Conservation (phyloP, 139 green algal species). For the Spirogloea muscicola region DNA sequence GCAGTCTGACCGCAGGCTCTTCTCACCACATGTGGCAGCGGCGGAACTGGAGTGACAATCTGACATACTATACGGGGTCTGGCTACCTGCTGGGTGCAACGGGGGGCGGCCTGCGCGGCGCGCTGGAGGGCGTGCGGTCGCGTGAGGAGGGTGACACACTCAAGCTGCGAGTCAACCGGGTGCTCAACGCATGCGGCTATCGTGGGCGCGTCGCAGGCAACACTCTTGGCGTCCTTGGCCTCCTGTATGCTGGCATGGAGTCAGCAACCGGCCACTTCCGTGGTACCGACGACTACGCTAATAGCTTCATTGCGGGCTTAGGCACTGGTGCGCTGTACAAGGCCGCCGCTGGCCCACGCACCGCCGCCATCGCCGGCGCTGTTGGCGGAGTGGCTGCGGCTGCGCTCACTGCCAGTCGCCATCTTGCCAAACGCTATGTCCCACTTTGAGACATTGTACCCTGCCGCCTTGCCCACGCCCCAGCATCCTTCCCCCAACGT, state of each 20-base stretch:
- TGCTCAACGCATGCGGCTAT: slow-evolving; percentile 42
- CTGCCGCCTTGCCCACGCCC: too few species aligned
- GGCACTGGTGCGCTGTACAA: slow-evolving; percentile 48
- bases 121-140: slow-evolving; percentile 31
- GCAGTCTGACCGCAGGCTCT: too few species aligned
- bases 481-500: too few species aligned
- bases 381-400: slow-evolving; percentile 44
- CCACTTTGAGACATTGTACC: too few species aligned
- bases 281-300: slow-evolving; percentile 33
- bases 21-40: too few species aligned
- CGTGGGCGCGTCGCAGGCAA: slow-evolving; percentile 34
- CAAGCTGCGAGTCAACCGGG: slow-evolving; percentile 45
- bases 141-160: slow-evolving; percentile 38
- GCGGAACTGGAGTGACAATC: slow-evolving; percentile 45
- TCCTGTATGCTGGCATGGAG: slow-evolving; percentile 48
- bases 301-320: slow-evolving; percentile 34
- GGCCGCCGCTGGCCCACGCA: slow-evolving; percentile 41
- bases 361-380: slow-evolving; percentile 45
- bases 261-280: slow-evolving; percentile 16
- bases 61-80: slow-evolving; percentile 48
- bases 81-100: slow-evolving; percentile 39
- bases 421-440: slow-evolving; percentile 35
- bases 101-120: slow-evolving; percentile 3
- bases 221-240: slow-evolving; percentile 44
- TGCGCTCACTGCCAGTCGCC: slow-evolving; percentile 28